Evolutionary conservation across 805 yeast genomes (phyloP), one percentile per base, ranked within the genome.

Genomic region (Yarrowia porcina): DNA sequence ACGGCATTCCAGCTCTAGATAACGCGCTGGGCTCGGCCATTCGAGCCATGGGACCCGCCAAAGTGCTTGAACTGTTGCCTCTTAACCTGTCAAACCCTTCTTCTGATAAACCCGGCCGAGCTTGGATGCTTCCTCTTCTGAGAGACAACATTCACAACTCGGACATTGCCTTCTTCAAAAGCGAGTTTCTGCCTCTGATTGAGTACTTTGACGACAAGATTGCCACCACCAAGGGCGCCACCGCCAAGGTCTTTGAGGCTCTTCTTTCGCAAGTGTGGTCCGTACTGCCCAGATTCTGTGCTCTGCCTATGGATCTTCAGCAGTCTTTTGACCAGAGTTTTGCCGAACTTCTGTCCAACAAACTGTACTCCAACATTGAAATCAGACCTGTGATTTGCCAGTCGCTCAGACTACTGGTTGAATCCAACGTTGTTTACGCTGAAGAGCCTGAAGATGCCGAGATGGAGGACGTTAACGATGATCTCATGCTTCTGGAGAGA

Each of bases 251-350:
- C 60, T 88, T 89, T 71, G 82, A 85, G 69, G 93, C 99, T 2
- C 83, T 94, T 47, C 79, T 89, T 42, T 96, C 89, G 71, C 99
- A 94, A 79, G 80, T 92, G 33, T 91, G 97, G 97, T 85, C 96
- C 1, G 78, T 92, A 66, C 78, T 94, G 66, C 97, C 98, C 17
- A 88, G 86, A 68, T 94, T 91, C 74, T 87, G 94, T 71, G 94
- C 89, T 71, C 79, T 92, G 68, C 97, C 98, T 33, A 78, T 77
- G 25, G 99, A 94, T 75, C 77, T 90, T 67, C 73, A 71, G 21
- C 69, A 71, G 9, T 77, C 89, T 0, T 90, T 93, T 71, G 82
- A 83, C 63, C 90, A 87, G 71, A 82, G 80, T 25, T 90, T 91
- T 77, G 97, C 97, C 11, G 83, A 90, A 61, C 75, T 80, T 32